Evolutionary conservation across 2,329 filamentous ascomycete genomes (phyloP).

Genomic region (Microsporum canis): DNA sequence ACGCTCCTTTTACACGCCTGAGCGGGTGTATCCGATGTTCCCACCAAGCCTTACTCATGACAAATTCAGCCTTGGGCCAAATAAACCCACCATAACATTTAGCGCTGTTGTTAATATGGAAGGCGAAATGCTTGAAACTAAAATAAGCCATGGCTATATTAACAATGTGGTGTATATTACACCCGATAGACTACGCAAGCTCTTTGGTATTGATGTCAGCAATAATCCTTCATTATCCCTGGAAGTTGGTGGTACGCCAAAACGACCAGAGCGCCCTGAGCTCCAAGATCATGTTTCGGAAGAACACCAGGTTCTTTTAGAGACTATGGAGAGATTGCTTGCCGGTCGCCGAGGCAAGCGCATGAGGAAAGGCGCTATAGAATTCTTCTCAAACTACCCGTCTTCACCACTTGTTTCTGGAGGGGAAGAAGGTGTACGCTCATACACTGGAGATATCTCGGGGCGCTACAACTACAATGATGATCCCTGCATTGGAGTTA

Average conservation of each 20-base stretch:
- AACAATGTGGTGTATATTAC: constrained; percentile 46
- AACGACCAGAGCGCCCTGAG: constrained; percentile 16
- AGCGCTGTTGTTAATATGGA: constrained; percentile 44
- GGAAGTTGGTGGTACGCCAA: constrained; percentile 23
- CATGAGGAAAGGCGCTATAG: constrained; percentile 30
- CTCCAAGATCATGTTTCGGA: constrained; percentile 22
- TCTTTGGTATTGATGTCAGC: constrained; percentile 25
- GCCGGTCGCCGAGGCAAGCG: constrained; percentile 28
- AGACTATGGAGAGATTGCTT: constrained; percentile 29
- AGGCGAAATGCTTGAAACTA: constrained; percentile 44
- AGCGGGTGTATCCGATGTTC: constrained; percentile 47
- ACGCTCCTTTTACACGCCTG: constrained; percentile 43
- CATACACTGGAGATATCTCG: constrained; percentile 22
- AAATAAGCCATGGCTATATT: constrained; percentile 43
- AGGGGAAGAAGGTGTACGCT: constrained; percentile 16
- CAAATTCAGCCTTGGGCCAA: constrained; percentile 43
- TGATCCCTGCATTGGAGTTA: constrained; percentile 34
- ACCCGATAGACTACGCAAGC: constrained; percentile 30
- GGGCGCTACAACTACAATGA: constrained; percentile 15
- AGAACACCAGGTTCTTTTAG: constrained; percentile 28
- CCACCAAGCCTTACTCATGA: constrained; percentile 38
- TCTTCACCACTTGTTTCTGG: constrained; percentile 17
- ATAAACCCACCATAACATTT: constrained; percentile 50
- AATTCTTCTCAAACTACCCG: constrained; percentile 18
- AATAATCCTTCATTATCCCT: constrained; percentile 16